phyloP scores from a whole-genome alignment of 2,329 filamentous ascomycete genomes.

The Elsinoe batatas region DNA sequence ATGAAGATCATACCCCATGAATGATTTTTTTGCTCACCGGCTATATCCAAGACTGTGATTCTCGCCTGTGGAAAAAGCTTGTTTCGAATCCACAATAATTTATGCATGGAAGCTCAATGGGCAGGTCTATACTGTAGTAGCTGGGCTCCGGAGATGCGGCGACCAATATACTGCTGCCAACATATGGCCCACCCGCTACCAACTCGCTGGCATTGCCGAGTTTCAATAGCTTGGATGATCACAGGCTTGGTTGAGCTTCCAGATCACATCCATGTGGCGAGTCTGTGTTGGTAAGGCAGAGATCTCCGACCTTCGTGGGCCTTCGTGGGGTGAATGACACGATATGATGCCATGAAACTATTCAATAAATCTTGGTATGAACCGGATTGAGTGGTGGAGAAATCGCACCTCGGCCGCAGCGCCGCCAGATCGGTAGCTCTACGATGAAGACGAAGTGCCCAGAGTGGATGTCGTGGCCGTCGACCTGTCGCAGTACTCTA shows the following conservation, averaged over 20 bases:
- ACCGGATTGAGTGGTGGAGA: neutral
- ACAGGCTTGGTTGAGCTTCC: neutral
- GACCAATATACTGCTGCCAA: neutral
- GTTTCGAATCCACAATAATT: neutral
- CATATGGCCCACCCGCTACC: neutral
- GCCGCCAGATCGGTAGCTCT: neutral
- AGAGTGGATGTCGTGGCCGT: constrained; percentile 8
- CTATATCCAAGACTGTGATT: neutral
- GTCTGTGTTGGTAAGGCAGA: neutral
- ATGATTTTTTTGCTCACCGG: neutral
- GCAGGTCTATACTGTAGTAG: neutral
- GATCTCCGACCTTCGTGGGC: neutral
- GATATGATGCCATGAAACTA: constrained; percentile 1
- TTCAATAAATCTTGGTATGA: neutral
- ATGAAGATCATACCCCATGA: neutral
- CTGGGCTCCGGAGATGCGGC: neutral
- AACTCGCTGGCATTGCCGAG: neutral
- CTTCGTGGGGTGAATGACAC: neutral
- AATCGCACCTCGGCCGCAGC: constrained; percentile 3
- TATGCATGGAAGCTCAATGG: neutral
- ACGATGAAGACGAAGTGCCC: constrained; percentile 8
- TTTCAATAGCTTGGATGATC: constrained; percentile 1
- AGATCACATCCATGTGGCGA: neutral
- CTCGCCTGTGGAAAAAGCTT: constrained; percentile 5
- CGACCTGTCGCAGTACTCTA: constrained; percentile 23